Percentiles rank a stretch among this genome's conserved stretches.
Conservation (phyloP, 2,329 filamentous ascomycete species). For the Chlorencoelia australis region DNA sequence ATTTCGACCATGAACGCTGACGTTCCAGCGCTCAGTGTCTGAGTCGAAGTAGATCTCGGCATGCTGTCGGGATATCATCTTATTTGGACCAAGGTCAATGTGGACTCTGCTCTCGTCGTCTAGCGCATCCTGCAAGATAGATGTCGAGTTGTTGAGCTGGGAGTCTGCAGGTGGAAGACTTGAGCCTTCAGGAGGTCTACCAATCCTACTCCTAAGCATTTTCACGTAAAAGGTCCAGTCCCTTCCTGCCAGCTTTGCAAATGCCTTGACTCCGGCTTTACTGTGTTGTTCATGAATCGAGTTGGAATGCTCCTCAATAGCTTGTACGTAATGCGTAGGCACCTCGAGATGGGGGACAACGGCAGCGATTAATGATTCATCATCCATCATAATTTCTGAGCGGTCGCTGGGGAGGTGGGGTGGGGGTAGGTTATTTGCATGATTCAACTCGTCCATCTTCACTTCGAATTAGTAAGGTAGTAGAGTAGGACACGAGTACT, state of each 20-base stretch:
- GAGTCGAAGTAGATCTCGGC: slow-evolving; percentile 65
- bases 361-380: slow-evolving; percentile 36
- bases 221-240: slow-evolving; percentile 82
- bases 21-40: slow-evolving; percentile 65
- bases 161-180: slow-evolving; percentile 18
- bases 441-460: slow-evolving; percentile 29
- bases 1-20: slow-evolving; percentile 84
- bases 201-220: slow-evolving; percentile 65
- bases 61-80: slow-evolving; percentile 69
- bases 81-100: slow-evolving; percentile 80
- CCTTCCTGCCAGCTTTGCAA: slow-evolving; percentile 70
- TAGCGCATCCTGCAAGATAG: slow-evolving; percentile 8
- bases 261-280: slow-evolving; percentile 57
- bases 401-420: slow-evolving; percentile 33
- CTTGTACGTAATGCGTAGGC: slow-evolving; percentile 40
- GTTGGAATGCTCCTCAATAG: slow-evolving; percentile 53
- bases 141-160: slow-evolving; percentile 4
- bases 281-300: slow-evolving; percentile 48
- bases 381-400: slow-evolving; percentile 30
- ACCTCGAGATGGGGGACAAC: slow-evolving; percentile 20
- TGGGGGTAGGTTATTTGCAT: slow-evolving; percentile 13
- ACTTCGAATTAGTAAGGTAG: not conserved
- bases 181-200: slow-evolving; percentile 50
- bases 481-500: slow-evolving; percentile 11
- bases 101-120: slow-evolving; percentile 45